Conservation (phyloP, 495 filamentous ascomycete species). For the Geopyxis carbonaria region DNA sequence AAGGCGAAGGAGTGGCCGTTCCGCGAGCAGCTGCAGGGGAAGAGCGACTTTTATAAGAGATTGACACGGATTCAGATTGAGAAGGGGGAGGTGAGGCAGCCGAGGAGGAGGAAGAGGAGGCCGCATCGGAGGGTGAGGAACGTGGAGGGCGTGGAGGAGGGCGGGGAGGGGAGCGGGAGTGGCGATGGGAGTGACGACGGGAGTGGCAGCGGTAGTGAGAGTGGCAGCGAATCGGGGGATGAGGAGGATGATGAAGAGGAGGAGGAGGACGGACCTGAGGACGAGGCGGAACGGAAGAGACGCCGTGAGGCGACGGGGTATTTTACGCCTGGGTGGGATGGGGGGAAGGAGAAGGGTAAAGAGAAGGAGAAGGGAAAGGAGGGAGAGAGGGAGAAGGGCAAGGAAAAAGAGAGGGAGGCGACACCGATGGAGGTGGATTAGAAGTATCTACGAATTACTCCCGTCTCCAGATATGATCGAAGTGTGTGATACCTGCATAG, state of each 20-base stretch:
- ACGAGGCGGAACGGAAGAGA: background rate
- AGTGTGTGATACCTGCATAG: too few relatives aligned
- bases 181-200: slow-evolving; percentile 6
- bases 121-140: too few relatives aligned
- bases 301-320: slow-evolving; percentile 2
- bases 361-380: background rate
- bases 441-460: too few relatives aligned
- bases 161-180: slow-evolving; percentile 7
- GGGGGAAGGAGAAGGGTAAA: background rate
- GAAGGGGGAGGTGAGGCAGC: slow-evolving; percentile 1
- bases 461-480: too few relatives aligned
- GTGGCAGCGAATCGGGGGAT: slow-evolving; percentile 3
- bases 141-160: slow-evolving; percentile 12
- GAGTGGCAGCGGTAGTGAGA: slow-evolving; percentile 12
- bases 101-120: slow-evolving; percentile 4
- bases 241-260: slow-evolving; percentile 3
- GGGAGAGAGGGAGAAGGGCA: background rate
- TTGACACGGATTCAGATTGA: slow-evolving; percentile 4
- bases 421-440: too few relatives aligned
- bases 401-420: too few relatives aligned
- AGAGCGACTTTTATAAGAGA: slow-evolving; percentile 1
- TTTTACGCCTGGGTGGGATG: slow-evolving; percentile 6
- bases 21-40: background rate
- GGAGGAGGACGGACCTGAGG: background rate
- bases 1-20: slow-evolving; percentile 14